Base-by-base conservation (phyloP, 1,284 basidiomycete genomes). In the Mrakiaceae sp. region DNA sequence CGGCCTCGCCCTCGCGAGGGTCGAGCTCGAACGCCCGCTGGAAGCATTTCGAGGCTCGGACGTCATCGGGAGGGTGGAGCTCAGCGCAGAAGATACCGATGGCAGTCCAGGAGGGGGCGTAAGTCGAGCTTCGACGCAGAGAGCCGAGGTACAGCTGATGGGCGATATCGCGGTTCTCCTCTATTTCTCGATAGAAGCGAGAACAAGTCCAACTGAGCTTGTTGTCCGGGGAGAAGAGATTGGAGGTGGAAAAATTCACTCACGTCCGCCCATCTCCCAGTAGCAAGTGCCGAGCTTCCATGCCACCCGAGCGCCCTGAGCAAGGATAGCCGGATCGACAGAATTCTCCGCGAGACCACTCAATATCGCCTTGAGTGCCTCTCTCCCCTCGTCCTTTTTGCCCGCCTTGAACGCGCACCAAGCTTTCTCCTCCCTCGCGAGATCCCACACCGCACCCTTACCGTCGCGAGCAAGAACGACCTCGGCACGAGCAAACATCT, bases 1-100 rank as follows among this genome's bases (percentile, higher is more conserved):
- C 96, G 1, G 96, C 93, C 12, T 88, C 84, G 10, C 83, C 84
- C 76, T 98, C 90, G 11, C 87, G 82, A 1, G 93, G 83, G 75
- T 98, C 94, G 2, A 98, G 83, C 76, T 98, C 96, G 70, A 99
- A 98, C 0, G 96, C 96, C 72, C 96, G 98, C 72, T 98, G 94
- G 78, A 97, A 98, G 74, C 96, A 98, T 74, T 95, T 95, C 14
- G 89, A 87, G 1, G 95, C 88, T 53, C 95, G 85, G 9, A 84
- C 83, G 8, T 84, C 83, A 75, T 98, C 94, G 0, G 86, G 83
- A 1, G 91, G 90, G 11, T 79, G 77, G 11, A 82, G 77, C 62
- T 90, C 86, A 16, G 83, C 78, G 74, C 98, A 98, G 77, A 93
- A 95, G 59, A 90, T 79, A 7, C 96, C 96, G 8, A 99, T 83